These are phyloP conservation scores for Hericium erinaceus DNA, from an alignment of 768 basidiomycete genomes.

Conservation along the genomic window DNA sequence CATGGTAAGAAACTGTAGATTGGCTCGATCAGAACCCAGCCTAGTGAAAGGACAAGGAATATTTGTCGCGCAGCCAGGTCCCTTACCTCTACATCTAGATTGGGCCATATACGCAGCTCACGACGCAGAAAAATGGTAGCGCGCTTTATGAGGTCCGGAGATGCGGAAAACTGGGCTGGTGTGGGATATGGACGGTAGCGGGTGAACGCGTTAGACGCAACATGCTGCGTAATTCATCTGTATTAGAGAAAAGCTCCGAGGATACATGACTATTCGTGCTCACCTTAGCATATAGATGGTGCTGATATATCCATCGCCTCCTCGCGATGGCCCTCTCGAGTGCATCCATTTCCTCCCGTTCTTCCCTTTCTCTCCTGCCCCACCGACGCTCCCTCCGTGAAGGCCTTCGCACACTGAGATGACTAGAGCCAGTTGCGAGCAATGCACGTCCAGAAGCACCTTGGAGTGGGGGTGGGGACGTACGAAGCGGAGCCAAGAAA, in stretches of 20 bases:
- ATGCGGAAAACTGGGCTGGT: conserved; percentile 72
- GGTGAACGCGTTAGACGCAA: conserved; percentile 81
- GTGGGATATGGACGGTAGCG: conserved; percentile 87
- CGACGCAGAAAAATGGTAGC: conserved; percentile 76
- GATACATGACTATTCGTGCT: conserved; percentile 12
- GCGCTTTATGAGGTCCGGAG: conserved; percentile 63
- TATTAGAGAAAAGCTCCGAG: too few relatives aligned
- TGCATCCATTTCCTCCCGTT: conserved; percentile 53
- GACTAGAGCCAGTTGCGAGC: conserved; percentile 10
- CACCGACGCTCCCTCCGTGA: conserved; percentile 38
- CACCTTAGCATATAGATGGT: conserved; percentile 81
- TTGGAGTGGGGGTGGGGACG: conserved; percentile 31
- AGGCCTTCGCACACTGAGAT: conserved; percentile 9
- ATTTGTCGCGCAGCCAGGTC: background rate
- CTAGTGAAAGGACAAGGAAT: background rate
- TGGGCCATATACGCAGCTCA: conserved; percentile 81
- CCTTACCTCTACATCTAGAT: conserved; percentile 81
- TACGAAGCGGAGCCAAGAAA: conserved; percentile 56
- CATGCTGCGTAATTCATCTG: conserved; percentile 45
- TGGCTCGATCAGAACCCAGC: conserved; percentile 11
- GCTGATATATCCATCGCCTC: conserved; percentile 73
- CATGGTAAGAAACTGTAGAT: conserved; percentile 70
- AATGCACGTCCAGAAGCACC: conserved; percentile 5
- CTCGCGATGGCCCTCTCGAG: conserved; percentile 66
- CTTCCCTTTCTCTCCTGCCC: conserved; percentile 43